These are phyloP conservation scores for Waltergamsia citrina DNA, from an alignment of 2,329 filamentous ascomycete species.

Conservation along the genomic window DNA sequence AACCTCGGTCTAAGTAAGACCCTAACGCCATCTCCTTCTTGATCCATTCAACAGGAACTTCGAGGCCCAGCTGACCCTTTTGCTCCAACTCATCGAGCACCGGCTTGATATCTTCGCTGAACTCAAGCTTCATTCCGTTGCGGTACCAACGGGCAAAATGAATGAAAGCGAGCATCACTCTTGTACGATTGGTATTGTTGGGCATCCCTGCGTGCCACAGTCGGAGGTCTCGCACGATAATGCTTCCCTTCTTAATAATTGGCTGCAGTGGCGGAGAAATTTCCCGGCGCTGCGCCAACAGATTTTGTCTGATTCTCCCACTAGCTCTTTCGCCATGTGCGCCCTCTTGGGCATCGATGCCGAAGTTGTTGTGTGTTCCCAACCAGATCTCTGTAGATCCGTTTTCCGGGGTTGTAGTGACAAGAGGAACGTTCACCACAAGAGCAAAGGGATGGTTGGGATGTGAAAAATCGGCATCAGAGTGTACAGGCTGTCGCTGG, in stretches of 20 bases:
- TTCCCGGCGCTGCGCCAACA: conserved; percentile 25
- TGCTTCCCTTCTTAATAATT: conserved; percentile 39
- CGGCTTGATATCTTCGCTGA: conserved; percentile 38
- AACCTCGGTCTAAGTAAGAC: conserved; percentile 44
- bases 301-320: conserved; percentile 32
- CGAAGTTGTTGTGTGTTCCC: conserved; percentile 34
- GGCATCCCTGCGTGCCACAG: conserved; percentile 58
- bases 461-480: conserved; percentile 49
- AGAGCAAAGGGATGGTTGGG: conserved; percentile 44
- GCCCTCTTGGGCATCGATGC: conserved; percentile 32
- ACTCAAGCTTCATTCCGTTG: conserved; percentile 46
- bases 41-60: conserved; percentile 42
- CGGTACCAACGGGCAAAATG: conserved; percentile 49
- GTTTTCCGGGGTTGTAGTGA: conserved; percentile 39
- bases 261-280: conserved; percentile 38
- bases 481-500: conserved; percentile 45
- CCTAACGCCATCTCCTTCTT: conserved; percentile 26
- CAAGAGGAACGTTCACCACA: conserved; percentile 42
- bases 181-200: conserved; percentile 36
- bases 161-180: conserved; percentile 52
- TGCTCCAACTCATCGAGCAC: conserved; percentile 33
- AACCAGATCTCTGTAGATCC: conserved; percentile 52
- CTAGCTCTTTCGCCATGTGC: conserved; percentile 41
- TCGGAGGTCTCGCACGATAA: conserved; percentile 49
- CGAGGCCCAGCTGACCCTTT: conserved; percentile 23